A percentile compares a stretch with the other conserved stretches of the same genome.
phyloP scores from a whole-genome alignment of 352 stramenopile genomes.

The Pythium sukuiense region DNA sequence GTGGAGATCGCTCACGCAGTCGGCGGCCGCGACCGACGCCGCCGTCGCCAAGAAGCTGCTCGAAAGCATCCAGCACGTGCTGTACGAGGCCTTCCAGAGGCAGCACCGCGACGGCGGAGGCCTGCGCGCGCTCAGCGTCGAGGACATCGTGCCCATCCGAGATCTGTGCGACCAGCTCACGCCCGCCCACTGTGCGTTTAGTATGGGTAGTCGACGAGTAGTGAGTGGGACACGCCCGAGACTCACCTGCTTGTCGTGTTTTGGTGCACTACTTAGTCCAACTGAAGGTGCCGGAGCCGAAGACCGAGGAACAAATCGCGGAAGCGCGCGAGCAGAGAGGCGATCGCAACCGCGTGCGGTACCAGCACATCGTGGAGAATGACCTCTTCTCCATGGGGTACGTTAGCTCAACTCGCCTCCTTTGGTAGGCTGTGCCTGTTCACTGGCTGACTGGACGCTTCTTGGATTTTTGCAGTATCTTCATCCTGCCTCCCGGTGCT shows the following conservation, averaged over 20 bases:
- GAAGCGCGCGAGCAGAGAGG: slow-evolving; percentile 7
- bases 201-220: no score
- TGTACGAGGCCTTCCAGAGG: slow-evolving; percentile 42
- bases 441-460: neutral
- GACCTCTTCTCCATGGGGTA: slow-evolving; percentile 81
- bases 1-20: slow-evolving; percentile 44
- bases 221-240: no score
- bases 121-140: slow-evolving; percentile 41
- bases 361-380: slow-evolving; percentile 84
- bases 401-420: neutral
- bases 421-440: neutral
- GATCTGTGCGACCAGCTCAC: slow-evolving; percentile 68
- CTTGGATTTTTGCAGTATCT: slow-evolving; percentile 57
- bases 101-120: slow-evolving; percentile 28
- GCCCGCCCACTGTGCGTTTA: slow-evolving; percentile 54
- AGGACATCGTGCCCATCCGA: slow-evolving; percentile 68
- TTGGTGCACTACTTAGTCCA: slow-evolving; percentile 38
- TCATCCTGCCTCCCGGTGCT: slow-evolving; percentile 72
- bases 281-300: slow-evolving; percentile 41
- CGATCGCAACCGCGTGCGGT: slow-evolving; percentile 46
- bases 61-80: slow-evolving; percentile 46
- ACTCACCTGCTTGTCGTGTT: neutral
- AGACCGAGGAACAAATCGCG: neutral
- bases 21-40: slow-evolving; percentile 3
- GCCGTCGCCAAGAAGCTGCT: slow-evolving; percentile 41